phyloP scores from a whole-genome alignment of 352 stramenopile genomes.

The Pythium apleroticum region DNA sequence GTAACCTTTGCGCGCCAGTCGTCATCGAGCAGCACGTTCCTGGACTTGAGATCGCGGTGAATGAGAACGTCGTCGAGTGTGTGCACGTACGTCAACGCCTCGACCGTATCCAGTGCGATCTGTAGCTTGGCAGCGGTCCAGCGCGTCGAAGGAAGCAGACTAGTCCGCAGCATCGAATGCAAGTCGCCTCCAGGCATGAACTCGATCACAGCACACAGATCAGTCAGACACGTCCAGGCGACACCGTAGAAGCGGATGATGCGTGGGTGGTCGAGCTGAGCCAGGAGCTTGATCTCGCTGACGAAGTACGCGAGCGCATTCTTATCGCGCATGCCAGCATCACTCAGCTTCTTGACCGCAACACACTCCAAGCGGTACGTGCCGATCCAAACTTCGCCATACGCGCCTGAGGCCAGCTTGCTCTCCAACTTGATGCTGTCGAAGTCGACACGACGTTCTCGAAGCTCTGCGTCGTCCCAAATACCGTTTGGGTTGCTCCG shows the following conservation, averaged over 20 bases:
- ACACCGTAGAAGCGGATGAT: constrained; percentile 38
- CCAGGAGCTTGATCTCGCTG: constrained; percentile 31
- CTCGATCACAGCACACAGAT: constrained; percentile 34
- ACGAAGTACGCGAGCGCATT: constrained; percentile 22
- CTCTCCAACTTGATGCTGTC: constrained; percentile 58
- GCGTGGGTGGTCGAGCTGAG: constrained; percentile 34
- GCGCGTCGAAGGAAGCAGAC: constrained; percentile 8
- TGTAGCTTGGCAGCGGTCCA: constrained; percentile 32
- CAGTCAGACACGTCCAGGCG: constrained; percentile 34
- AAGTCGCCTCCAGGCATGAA: constrained; percentile 39
- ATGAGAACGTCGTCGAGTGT: constrained; percentile 31
- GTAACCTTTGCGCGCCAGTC: constrained; percentile 35
- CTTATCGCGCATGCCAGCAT: constrained; percentile 26
- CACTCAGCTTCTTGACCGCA: constrained; percentile 60
- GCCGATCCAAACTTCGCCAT: constrained; percentile 73
- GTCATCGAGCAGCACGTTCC: constrained; percentile 36
- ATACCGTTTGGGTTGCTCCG: constrained; percentile 21
- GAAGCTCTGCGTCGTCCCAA: constrained; percentile 63
- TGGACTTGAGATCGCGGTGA: constrained; percentile 38
- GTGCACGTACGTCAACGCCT: constrained; percentile 35
- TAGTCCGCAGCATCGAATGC: constrained; percentile 30
- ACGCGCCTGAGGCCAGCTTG: constrained; percentile 61
- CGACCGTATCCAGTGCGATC: constrained; percentile 35
- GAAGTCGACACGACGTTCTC: constrained; percentile 63
- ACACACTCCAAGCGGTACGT: constrained; percentile 51